These are phyloP conservation scores for Solanum neorickii DNA, from an alignment of 257 asterid genomes.

Conservation along the genomic window DNA sequence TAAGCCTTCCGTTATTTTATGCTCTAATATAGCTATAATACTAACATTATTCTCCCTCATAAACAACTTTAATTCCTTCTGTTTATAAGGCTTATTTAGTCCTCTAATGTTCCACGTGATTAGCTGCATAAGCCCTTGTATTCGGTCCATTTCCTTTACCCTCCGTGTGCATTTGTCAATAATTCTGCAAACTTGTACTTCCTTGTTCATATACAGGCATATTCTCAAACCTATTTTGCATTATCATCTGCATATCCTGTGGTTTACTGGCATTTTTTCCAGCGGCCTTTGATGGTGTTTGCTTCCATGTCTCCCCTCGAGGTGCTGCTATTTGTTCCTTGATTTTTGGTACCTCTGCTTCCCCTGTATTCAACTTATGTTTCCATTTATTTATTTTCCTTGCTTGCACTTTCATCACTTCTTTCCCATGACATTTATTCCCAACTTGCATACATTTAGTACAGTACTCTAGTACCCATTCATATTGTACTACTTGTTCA, in stretches of 20 bases:
- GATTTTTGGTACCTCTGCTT: neutral
- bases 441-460: too few relatives aligned
- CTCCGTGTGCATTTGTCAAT: neutral
- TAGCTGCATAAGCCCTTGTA: neutral
- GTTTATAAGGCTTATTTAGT: too few relatives aligned
- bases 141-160: neutral
- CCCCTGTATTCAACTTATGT: neutral
- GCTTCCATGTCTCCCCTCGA: neutral
- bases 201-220: neutral
- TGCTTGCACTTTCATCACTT: too few relatives aligned
- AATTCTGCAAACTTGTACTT: neutral
- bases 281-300: neutral
- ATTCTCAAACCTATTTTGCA: neutral
- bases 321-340: neutral
- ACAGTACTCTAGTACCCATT: too few relatives aligned
- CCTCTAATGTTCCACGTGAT: neutral
- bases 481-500: too few relatives aligned
- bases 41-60: too few relatives aligned
- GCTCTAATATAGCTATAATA: neutral
- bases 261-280: fast-evolving
- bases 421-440: too few relatives aligned
- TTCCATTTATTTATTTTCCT: neutral
- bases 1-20: too few relatives aligned
- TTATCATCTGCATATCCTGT: neutral
- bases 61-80: too few relatives aligned